A percentile compares a stretch with the other conserved stretches of the same genome.
Evolutionary conservation across 192 early-diverging fungal species (phyloP).

Genomic region (Coemansia sp.): DNA sequence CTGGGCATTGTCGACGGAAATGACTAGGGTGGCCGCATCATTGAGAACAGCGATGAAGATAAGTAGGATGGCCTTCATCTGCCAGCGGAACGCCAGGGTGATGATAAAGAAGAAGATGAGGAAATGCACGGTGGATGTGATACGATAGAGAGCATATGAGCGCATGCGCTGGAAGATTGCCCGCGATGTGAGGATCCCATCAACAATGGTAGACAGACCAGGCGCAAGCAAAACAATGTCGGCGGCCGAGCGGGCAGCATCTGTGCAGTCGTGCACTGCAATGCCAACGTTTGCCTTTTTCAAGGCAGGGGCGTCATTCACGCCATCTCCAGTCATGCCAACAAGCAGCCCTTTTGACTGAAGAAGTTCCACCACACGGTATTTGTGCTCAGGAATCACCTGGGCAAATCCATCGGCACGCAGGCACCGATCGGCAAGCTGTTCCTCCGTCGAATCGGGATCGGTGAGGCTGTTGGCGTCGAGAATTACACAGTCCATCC

Average conservation of each 20-base stretch:
- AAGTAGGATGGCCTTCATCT: slow-evolving; percentile 74
- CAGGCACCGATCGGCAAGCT: slow-evolving; percentile 78
- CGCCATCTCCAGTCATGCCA: slow-evolving; percentile 97
- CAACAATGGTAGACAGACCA: slow-evolving; percentile 89
- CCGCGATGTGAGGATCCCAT: slow-evolving; percentile 85
- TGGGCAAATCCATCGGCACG: slow-evolving; percentile 96
- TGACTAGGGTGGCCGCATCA: slow-evolving; percentile 89
- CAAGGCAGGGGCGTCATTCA: slow-evolving; percentile 96
- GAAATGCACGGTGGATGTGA: slow-evolving; percentile 94
- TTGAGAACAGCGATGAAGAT: slow-evolving; percentile 91
- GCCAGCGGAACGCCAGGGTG: slow-evolving; percentile 78
- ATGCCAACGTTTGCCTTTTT: slow-evolving; percentile 99
- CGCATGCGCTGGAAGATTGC: slow-evolving; percentile 97
- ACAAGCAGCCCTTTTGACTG: slow-evolving; percentile 84
- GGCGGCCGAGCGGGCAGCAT: slow-evolving; percentile 91
- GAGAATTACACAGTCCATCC: slow-evolving; percentile 89
- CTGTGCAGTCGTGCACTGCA: slow-evolving; percentile 93
- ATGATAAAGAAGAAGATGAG: slow-evolving; percentile 95
- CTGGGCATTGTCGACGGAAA: slow-evolving; percentile 90
- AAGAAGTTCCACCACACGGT: slow-evolving; percentile 91
- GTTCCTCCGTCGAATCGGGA: slow-evolving; percentile 72
- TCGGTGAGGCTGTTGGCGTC: slow-evolving; percentile 86
- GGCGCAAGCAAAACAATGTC: slow-evolving; percentile 92
- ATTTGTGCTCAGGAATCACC: slow-evolving; percentile 98
- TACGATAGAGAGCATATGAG: slow-evolving; percentile 90